A percentile compares a stretch with the other conserved stretches of the same genome.
phyloP scores from a whole-genome alignment of 1,139 yeast species.

The Yamadazyma diospyri region DNA sequence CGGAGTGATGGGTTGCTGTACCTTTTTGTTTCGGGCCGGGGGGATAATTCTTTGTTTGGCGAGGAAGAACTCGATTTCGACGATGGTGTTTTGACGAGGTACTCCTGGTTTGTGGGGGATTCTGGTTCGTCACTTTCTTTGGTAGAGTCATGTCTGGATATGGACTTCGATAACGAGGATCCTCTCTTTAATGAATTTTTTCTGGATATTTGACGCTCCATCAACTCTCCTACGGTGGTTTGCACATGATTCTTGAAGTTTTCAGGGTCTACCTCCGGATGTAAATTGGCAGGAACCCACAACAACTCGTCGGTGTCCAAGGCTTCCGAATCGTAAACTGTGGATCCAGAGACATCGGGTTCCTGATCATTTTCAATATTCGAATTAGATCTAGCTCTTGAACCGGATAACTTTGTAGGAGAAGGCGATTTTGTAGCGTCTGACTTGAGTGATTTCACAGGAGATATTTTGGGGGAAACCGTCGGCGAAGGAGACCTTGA shows the following conservation, averaged over 20 bases:
- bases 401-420: conserved; percentile 3
- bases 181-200: conserved; percentile 27
- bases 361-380: neutral
- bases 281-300: conserved; percentile 96
- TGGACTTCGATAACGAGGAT: conserved; percentile 27
- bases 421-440: conserved; percentile 4
- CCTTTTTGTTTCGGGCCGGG: conserved; percentile 15
- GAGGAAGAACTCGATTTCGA: conserved; percentile 8
- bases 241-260: conserved; percentile 82
- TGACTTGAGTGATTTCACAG: conserved; percentile 3
- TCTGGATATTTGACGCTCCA: conserved; percentile 37
- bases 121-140: conserved; percentile 2
- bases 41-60: conserved; percentile 9
- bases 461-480: conserved; percentile 6
- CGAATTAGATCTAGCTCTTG: conserved; percentile 2
- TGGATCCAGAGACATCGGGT: neutral
- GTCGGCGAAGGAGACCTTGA: conserved; percentile 8
- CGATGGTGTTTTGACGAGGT: conserved; percentile 8
- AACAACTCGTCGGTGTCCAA: conserved; percentile 37
- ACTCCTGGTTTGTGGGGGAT: conserved; percentile 1
- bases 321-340: conserved; percentile 1
- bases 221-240: conserved; percentile 71
- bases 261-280: conserved; percentile 92
- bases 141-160: conserved; percentile 15
- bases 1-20: conserved; percentile 56